Evolutionary conservation across 2,329 filamentous ascomycete genomes (phyloP), one percentile per base, ranked within the genome.

Genomic region (Fusarium sp.): DNA sequence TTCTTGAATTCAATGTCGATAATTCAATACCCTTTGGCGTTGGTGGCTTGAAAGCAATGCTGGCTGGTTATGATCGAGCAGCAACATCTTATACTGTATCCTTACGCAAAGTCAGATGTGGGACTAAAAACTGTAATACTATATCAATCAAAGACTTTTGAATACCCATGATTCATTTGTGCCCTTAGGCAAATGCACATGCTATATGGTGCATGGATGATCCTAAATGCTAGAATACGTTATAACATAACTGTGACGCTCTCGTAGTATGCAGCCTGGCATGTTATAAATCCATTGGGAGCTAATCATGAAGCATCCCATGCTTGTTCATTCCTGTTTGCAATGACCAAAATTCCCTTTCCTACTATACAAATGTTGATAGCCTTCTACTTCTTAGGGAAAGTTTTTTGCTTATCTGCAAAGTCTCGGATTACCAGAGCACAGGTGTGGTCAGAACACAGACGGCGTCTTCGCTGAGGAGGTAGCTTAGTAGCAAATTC

Each of bases 401-500:
- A 87, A 1, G 86, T 83, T 83, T 89, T 89, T 77, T 90, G 88
- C 71, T 82, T 81, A 9, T 90, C 83, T 24, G 85, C 84, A 75
- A 86, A 99, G 72, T 99, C 93, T 79, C 90, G 91, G 62, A 98
- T 91, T 54, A 96, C 84, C 60, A 98, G 83, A 8, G 92, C 88
- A 80, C 96, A 99, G 66, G 85, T 88, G n/a, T 94, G 87, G 77
- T 99, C 95, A 70, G 92, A 85, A 80, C 96, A 99, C 54, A 99
- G 84, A 65, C 91, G 87, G 82, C 89, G 94, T 76, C 93, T 86
- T 73, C 94, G 87, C 75, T 89, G 84, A 4, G 85, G 79, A 8
- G 94, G 92, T 77, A 99, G 81, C 82, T 95, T 92, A 21, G 86
- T 85, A 28, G 93, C 93, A 81, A 99, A 99, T 78, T 98, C 94